These are phyloP conservation scores for Trametes cinnabarina DNA, from an alignment of 768 basidiomycete genomes.

Conservation along the genomic window DNA sequence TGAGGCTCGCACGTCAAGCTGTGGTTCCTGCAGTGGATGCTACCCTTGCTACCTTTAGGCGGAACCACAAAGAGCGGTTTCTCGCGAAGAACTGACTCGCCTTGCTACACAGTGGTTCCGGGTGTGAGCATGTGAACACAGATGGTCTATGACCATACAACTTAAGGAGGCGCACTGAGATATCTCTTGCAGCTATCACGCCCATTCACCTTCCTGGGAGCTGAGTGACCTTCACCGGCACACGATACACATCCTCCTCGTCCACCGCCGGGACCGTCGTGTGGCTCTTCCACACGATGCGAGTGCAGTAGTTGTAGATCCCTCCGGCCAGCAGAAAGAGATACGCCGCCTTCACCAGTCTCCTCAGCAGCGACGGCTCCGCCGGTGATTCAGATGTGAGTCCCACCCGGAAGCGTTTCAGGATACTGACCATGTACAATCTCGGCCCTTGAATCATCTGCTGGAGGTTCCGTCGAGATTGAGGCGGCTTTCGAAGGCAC, in stretches of 20 bases:
- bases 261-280: neutral
- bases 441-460: too few species aligned
- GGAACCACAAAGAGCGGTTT: slow-evolving; percentile 55
- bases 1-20: slow-evolving; percentile 25
- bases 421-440: neutral
- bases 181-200: slow-evolving; percentile 49
- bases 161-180: slow-evolving; percentile 36
- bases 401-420: neutral
- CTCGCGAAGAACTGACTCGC: slow-evolving; percentile 57
- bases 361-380: neutral
- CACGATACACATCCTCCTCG: neutral
- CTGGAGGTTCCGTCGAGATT: neutral
- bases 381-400: neutral
- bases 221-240: slow-evolving; percentile 42
- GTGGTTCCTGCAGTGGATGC: too few species aligned
- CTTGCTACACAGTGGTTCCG: slow-evolving; percentile 41
- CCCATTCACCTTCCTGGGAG: slow-evolving; percentile 58
- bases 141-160: too few species aligned
- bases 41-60: slow-evolving; percentile 47
- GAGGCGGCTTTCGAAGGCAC: neutral
- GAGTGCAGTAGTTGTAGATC: slow-evolving; percentile 1
- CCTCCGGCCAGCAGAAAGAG: slow-evolving; percentile 2
- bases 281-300: neutral
- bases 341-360: neutral
- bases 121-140: neutral